These are phyloP conservation scores for Didymella keratinophila DNA, from an alignment of 2,329 filamentous ascomycete genomes.

Conservation along the genomic window DNA sequence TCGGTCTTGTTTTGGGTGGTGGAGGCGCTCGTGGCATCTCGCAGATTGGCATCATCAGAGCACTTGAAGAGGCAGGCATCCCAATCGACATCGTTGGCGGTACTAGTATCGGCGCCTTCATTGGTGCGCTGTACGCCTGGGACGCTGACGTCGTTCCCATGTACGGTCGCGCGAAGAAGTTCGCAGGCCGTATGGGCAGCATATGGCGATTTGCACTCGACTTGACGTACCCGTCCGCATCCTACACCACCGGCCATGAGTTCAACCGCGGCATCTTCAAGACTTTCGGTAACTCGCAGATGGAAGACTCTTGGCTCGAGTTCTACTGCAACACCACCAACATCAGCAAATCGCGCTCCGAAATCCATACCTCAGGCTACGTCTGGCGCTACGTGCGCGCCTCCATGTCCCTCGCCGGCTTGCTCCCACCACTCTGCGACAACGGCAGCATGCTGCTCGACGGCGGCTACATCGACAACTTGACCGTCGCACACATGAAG, in stretches of 20 bases:
- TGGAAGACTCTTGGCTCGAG: conserved; percentile 98
- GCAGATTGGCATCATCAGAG: conserved; percentile 92
- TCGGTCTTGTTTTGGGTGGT: conserved; percentile 91
- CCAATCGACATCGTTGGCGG: conserved; percentile 95
- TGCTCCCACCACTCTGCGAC: conserved; percentile 93
- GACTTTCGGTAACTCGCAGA: conserved; percentile 94
- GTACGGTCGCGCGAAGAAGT: conserved; percentile 96
- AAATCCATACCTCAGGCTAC: conserved; percentile 95
- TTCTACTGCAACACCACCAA: conserved; percentile 99
- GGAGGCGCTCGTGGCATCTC: conserved; percentile 91
- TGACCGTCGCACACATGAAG: conserved; percentile 98
- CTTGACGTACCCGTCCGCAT: conserved; percentile 92
- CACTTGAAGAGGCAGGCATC: conserved; percentile 94
- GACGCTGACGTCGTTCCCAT: conserved; percentile 97
- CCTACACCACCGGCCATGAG: conserved; percentile 97
- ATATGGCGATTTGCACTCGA: conserved; percentile 99
- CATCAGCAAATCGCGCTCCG: conserved; percentile 89
- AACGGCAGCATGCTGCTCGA: conserved; percentile 97
- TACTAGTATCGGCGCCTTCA: conserved; percentile 95
- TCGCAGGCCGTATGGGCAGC: conserved; percentile 97
- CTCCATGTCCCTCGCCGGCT: conserved; percentile 93
- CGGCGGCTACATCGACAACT: conserved; percentile 95
- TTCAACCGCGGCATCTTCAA: conserved; percentile 99
- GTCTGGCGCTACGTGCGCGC: conserved; percentile 97
- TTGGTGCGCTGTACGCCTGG: conserved; percentile 92